phyloP scores from a whole-genome alignment of 108 stramenopile species.

The Discostella stelligeroides region DNA sequence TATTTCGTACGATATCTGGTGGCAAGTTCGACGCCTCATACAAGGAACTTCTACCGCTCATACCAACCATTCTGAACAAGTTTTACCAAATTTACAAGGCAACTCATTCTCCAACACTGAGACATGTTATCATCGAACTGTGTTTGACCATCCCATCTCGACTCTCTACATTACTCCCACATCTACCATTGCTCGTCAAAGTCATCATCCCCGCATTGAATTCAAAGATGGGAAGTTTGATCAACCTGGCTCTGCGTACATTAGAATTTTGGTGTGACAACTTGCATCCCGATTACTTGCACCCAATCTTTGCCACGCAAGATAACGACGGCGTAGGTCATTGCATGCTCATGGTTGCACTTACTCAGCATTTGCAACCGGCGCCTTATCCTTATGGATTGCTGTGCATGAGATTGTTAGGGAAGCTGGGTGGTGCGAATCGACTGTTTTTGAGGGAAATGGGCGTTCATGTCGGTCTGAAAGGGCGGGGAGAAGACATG shows the following conservation, averaged over 20 bases:
- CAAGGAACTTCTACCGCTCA: slow-evolving; percentile 77
- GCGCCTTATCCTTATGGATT: slow-evolving; percentile 94
- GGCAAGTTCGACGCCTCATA: slow-evolving; percentile 94
- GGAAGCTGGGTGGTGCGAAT: slow-evolving; percentile 95
- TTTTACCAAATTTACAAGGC: slow-evolving; percentile 66
- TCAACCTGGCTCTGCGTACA: slow-evolving; percentile 82
- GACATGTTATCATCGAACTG: slow-evolving; percentile 82
- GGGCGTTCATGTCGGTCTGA: slow-evolving; percentile 27
- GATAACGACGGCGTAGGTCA: slow-evolving; percentile 40
- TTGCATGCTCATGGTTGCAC: slow-evolving; percentile 75
- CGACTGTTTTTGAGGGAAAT: slow-evolving; percentile 81
- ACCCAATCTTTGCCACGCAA: slow-evolving; percentile 70
- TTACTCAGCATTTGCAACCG: slow-evolving; percentile 89
- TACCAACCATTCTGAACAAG: slow-evolving; percentile 82
- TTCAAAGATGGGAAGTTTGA: slow-evolving; percentile 81
- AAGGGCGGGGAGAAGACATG: not conserved
- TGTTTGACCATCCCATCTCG: slow-evolving; percentile 91
- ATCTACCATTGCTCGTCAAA: slow-evolving; percentile 87
- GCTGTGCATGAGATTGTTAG: slow-evolving; percentile 87
- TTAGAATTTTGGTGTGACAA: slow-evolving; percentile 98
- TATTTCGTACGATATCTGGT: slow-evolving; percentile 90
- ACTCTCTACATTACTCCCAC: slow-evolving; percentile 88
- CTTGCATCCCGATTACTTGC: slow-evolving; percentile 87
- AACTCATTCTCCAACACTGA: slow-evolving; percentile 50
- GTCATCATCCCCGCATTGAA: slow-evolving; percentile 87